phyloP scores from a whole-genome alignment of 768 basidiomycete genomes.

The Phylloporus sp. region DNA sequence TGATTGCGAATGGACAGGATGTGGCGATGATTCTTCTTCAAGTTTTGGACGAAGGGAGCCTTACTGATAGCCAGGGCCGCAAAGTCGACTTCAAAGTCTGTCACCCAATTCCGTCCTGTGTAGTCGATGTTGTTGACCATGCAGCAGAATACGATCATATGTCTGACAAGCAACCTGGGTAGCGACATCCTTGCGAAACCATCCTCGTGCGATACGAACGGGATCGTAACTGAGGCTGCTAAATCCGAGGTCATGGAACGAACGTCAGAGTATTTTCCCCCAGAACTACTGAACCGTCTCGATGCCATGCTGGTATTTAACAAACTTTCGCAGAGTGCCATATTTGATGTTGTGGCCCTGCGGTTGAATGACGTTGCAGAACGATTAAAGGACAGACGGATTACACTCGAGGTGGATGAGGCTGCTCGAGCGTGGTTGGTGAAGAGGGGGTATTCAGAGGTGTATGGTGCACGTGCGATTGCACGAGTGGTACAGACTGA shows the following conservation, averaged over 20 bases:
- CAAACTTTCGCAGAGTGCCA: constrained; percentile 71
- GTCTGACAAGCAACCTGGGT: constrained; percentile 85
- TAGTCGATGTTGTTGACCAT: background rate
- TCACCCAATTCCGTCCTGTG: background rate
- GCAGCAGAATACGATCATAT: constrained; percentile 83
- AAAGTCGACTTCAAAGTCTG: constrained; percentile 85
- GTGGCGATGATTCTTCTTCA: constrained; percentile 89
- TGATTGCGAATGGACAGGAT: constrained; percentile 42
- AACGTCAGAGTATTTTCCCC: constrained; percentile 79
- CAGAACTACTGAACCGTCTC: constrained; percentile 85
- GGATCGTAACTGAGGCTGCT: constrained; percentile 59
- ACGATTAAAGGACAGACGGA: constrained; percentile 60
- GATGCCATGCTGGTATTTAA: constrained; percentile 90
- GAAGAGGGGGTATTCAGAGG: constrained; percentile 72
- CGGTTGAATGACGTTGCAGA: constrained; percentile 71
- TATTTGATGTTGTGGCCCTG: constrained; percentile 74
- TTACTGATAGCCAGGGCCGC: constrained; percentile 90
- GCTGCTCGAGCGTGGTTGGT: constrained; percentile 67
- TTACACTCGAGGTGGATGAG: constrained; percentile 66
- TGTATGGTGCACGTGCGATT: constrained; percentile 86
- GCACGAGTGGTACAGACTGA: constrained; percentile 81
- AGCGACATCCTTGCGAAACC: constrained; percentile 72
- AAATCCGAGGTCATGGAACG: constrained; percentile 66
- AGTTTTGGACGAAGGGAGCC: constrained; percentile 83
- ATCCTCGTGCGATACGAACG: constrained; percentile 58